Conservation (phyloP, 2,329 filamentous ascomycete species). For the Alternaria viburni region DNA sequence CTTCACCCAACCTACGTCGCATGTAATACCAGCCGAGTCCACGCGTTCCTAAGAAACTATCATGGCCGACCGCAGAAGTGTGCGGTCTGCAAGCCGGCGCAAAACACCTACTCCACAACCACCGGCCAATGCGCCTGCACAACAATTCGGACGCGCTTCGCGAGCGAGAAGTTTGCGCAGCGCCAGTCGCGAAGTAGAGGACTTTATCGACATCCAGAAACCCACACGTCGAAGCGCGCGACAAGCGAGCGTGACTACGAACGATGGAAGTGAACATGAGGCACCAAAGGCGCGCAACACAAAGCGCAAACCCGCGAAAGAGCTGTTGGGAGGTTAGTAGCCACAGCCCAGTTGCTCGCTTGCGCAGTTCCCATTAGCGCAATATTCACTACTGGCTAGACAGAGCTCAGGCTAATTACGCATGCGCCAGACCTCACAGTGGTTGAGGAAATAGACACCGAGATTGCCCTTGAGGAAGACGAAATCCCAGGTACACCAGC, state of each 20-base stretch:
- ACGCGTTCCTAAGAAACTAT: not conserved
- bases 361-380: not conserved
- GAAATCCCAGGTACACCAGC: conserved; percentile 31
- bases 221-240: conserved; percentile 34
- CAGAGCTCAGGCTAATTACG: conserved; percentile 15
- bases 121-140: conserved; percentile 22
- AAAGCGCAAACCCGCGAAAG: conserved; percentile 30
- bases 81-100: conserved; percentile 44
- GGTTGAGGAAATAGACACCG: conserved; percentile 41
- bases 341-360: not conserved
- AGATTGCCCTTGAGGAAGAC: conserved; percentile 26
- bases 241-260: conserved; percentile 36
- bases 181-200: conserved; percentile 48
- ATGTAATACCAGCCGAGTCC: conserved; percentile 7
- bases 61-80: conserved; percentile 44
- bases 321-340: conserved; percentile 38
- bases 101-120: conserved; percentile 42
- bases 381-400: not conserved
- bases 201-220: conserved; percentile 23
- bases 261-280: conserved; percentile 32
- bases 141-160: conserved; percentile 30
- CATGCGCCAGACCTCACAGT: conserved; percentile 38
- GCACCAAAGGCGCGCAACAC: conserved; percentile 23
- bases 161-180: conserved; percentile 46
- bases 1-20: conserved; percentile 3